Base-by-base conservation (phyloP, 306 rosid genomes). In the Adenanthera pavonina region DNA sequence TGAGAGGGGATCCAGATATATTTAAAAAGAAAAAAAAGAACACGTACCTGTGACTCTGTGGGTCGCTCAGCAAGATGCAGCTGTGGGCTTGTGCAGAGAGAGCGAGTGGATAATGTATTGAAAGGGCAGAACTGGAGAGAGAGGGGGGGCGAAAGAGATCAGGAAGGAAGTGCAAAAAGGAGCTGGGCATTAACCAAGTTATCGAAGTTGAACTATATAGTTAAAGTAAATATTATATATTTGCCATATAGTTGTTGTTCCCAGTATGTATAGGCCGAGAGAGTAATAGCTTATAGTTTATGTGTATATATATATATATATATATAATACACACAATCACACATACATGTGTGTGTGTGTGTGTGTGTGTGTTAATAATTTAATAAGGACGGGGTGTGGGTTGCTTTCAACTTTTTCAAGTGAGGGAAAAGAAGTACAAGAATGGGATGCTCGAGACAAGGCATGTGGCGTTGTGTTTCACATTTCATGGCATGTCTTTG, bases 381-480 rank as follows among this genome's bases (percentile, higher is more conserved):
- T 25, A 59, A 59, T 8, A 87, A 78, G 77, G 98, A 91, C 93
- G 91, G 93, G 86, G 89, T 83, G 91, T 74, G 84, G 86, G 98
- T 89, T 79, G 97, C 95, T 89, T 88, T 92, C 94, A 88, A 84
- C 88, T 92, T 92, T 90, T 85, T 69, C 65, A 75, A 84, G 78
- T 87, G 81, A 87, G 89, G 81, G 86, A 82, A 80, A 69, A 75
- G 78, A 84, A 93, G 97, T 88, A 87, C 95, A 91, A 89, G 88
- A 85, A 88, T 77, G 94, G 93, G 98, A 89, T 89, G 89, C 89
- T 89, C 71, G 83, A 84, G 91, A 87, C 96, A 91, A 86, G 79
- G 90, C 95, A 92, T 85, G 94, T 92, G 97, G 90, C 82, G 72
- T 88, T 86, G 96, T 95, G 99, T 89, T 93, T 91, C 97, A 92